Conservation (phyloP, 129 eudicot genomes). For the Kitagawia praeruptora region DNA sequence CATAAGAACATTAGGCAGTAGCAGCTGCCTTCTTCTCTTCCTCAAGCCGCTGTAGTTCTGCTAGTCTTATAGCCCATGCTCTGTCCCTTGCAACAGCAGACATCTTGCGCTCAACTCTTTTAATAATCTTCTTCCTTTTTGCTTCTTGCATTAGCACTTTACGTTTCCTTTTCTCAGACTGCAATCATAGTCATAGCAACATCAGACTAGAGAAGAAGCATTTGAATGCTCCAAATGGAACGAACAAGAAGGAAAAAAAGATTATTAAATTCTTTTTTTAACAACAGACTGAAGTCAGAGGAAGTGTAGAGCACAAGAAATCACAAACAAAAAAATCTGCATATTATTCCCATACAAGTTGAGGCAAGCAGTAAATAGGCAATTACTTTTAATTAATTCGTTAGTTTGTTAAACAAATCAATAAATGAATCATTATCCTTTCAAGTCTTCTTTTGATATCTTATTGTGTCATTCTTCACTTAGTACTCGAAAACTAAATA, state of each 20-base stretch:
- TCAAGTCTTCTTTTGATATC: background rate
- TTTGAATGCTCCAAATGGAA: background rate
- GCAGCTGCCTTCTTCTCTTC: slow-evolving; percentile 52
- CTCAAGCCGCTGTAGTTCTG: slow-evolving; percentile 58
- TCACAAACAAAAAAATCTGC: background rate
- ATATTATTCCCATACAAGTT: background rate
- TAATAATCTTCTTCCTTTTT: slow-evolving; percentile 49
- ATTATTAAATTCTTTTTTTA: background rate
- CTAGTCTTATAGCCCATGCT: slow-evolving; percentile 78
- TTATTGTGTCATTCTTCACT: background rate
- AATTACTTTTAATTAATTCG: background rate
- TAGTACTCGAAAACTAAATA: background rate
- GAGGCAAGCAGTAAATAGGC: background rate
- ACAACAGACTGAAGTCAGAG: background rate
- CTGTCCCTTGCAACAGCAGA: slow-evolving; percentile 97
- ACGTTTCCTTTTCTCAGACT: slow-evolving; percentile 84
- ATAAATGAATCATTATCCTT: background rate
- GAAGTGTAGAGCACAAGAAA: background rate
- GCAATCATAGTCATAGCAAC: slow-evolving; percentile 7
- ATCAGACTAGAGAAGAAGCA: background rate
- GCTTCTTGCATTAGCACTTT: slow-evolving; percentile 73
- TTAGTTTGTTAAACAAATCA: background rate
- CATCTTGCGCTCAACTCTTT: slow-evolving; percentile 83
- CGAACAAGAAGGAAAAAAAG: background rate
- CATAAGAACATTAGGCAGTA: slow-evolving; percentile 20